phyloP scores from a whole-genome alignment of 2,329 filamentous ascomycete genomes.

The Aspergillus awamori region DNA sequence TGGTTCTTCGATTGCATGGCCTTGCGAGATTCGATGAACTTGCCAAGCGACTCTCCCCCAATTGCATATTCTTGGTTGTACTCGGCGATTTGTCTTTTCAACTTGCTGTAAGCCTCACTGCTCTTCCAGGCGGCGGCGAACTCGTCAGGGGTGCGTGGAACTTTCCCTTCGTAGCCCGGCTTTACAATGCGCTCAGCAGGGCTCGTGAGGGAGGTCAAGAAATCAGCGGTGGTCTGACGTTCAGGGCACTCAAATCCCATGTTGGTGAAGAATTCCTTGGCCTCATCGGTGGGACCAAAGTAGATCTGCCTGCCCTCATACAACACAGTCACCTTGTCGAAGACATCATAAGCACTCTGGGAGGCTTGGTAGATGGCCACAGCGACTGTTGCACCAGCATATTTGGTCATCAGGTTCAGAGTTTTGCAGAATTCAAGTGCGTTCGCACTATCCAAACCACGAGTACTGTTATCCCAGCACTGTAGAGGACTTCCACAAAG shows the following conservation, averaged over 20 bases:
- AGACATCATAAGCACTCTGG: slow-evolving; percentile 57
- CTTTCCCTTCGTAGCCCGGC: slow-evolving; percentile 62
- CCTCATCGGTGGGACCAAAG: slow-evolving; percentile 65
- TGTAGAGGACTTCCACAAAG: slow-evolving; percentile 52
- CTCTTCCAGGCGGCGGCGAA: slow-evolving; percentile 63
- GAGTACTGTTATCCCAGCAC: slow-evolving; percentile 54
- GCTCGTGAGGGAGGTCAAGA: slow-evolving; percentile 71
- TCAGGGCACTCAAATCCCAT: slow-evolving; percentile 71
- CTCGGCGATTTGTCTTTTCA: slow-evolving; percentile 49
- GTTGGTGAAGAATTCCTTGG: slow-evolving; percentile 67
- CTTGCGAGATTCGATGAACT: slow-evolving; percentile 46
- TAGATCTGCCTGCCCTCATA: slow-evolving; percentile 79
- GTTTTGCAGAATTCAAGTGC: slow-evolving; percentile 61
- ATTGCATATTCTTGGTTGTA: slow-evolving; percentile 48
- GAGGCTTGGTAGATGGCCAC: slow-evolving; percentile 62
- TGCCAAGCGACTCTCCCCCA: slow-evolving; percentile 44
- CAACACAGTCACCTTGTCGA: slow-evolving; percentile 72
- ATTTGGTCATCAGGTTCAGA: slow-evolving; percentile 53
- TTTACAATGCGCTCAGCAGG: slow-evolving; percentile 61
- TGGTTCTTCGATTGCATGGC: slow-evolving; percentile 49
- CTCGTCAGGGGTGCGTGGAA: slow-evolving; percentile 71
- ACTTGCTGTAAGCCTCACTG: slow-evolving; percentile 50
- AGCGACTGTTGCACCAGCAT: slow-evolving; percentile 53
- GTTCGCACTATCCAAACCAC: slow-evolving; percentile 58
- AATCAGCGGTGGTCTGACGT: slow-evolving; percentile 71